A percentile compares a stretch with the other conserved stretches of the same genome.
Conservation (phyloP, 805 yeast species). For the Lipomyces chichibuensis region DNA sequence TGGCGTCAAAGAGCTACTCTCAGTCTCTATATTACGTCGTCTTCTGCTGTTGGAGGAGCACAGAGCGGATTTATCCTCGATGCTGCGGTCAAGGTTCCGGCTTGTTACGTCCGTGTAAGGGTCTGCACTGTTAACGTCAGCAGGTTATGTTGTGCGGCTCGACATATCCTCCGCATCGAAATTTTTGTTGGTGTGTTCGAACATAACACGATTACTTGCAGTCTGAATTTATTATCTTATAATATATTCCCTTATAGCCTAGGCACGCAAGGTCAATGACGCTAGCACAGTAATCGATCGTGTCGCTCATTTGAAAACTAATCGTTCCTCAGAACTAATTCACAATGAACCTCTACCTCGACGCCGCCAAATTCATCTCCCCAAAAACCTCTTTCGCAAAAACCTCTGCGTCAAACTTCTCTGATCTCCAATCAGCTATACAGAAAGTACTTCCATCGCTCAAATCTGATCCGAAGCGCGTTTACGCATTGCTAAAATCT, state of each 20-base stretch:
- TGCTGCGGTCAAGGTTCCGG: too few species aligned
- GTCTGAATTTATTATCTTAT: background rate
- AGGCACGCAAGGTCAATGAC: background rate
- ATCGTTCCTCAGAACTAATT: too few species aligned
- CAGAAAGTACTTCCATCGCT: conserved; percentile 36
- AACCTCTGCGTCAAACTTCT: conserved; percentile 11
- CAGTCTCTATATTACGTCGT: background rate
- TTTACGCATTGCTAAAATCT: conserved; percentile 80
- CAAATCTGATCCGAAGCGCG: conserved; percentile 75
- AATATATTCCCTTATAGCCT: background rate
- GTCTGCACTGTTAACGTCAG: background rate
- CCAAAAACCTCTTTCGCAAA: conserved; percentile 15
- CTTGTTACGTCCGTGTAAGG: too few species aligned
- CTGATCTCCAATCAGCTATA: conserved; percentile 13
- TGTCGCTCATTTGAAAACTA: too few species aligned
- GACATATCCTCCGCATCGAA: background rate
- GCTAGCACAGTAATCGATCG: too few species aligned
- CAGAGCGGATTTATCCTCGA: too few species aligned
- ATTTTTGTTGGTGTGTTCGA: background rate
- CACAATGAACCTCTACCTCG: conserved; percentile 36
- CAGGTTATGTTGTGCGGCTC: background rate
- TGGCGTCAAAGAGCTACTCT: background rate
- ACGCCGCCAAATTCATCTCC: conserved; percentile 31
- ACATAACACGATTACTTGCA: background rate
- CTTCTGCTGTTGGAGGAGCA: too few species aligned